phyloP scores from a whole-genome alignment of 805 yeast genomes.

The Kazachstania bromeliacearum region DNA sequence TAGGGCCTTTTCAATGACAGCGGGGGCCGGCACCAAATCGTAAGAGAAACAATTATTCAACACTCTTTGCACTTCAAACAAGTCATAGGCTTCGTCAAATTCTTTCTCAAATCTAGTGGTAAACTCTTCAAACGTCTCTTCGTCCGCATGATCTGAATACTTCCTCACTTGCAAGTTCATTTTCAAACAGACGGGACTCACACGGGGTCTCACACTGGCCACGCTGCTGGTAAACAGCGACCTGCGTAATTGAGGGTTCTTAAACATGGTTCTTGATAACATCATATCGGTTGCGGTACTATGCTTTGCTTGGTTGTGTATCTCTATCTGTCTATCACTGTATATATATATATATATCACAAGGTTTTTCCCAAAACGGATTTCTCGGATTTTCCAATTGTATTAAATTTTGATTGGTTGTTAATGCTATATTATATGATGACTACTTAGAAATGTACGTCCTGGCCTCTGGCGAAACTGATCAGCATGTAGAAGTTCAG shows the following conservation, averaged over 20 bases:
- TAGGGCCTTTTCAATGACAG: conserved; percentile 89
- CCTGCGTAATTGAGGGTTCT: not conserved
- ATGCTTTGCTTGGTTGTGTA: too few species aligned
- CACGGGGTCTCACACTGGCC: not conserved
- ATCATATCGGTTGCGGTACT: too few species aligned
- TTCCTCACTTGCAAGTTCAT: conserved; percentile 37
- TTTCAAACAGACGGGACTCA: not conserved
- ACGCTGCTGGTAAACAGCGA: not conserved
- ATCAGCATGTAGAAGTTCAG: conserved; percentile 58
- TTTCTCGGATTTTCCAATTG: too few species aligned
- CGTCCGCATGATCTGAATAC: conserved; percentile 74
- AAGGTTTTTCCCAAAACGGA: too few species aligned
- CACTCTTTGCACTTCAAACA: conserved; percentile 85
- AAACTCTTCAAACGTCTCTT: conserved; percentile 92
- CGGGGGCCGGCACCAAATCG: conserved; percentile 97
- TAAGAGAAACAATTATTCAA: conserved; percentile 96
- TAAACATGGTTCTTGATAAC: not conserved
- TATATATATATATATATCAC: too few species aligned
- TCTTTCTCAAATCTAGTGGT: conserved; percentile 87
- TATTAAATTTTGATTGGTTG: too few species aligned
- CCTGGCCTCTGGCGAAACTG: conserved; percentile 39
- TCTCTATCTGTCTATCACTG: too few species aligned
- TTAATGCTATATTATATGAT: too few species aligned
- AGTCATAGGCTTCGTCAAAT: conserved; percentile 86
- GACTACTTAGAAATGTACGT: conserved; percentile 30